Conservation (phyloP, 164 flowering plant genomes). For the Dillenia suffruticosa region DNA sequence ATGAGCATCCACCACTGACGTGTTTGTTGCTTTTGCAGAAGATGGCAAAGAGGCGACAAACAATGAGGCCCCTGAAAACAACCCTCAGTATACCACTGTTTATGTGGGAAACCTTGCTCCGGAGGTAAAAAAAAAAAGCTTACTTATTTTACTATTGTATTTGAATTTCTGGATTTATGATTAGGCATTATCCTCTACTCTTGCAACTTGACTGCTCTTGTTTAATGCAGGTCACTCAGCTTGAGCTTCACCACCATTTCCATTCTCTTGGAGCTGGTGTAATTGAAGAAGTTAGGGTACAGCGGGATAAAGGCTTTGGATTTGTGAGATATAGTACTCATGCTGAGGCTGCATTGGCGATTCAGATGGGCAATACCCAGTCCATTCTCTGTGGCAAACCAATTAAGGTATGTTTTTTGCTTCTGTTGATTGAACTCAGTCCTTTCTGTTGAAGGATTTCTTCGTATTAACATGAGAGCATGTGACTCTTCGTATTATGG, state of each 20-base stretch:
- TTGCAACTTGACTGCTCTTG: neutral
- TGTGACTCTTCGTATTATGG: no score
- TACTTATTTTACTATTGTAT: neutral
- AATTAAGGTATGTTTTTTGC: slow-evolving; percentile 58
- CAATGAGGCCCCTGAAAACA: slow-evolving; percentile 90
- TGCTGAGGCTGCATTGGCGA: slow-evolving; percentile 91
- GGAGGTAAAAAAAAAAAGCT: slow-evolving; percentile 43
- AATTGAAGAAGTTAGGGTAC: slow-evolving; percentile 94
- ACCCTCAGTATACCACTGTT: slow-evolving; percentile 88
- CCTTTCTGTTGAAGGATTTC: neutral
- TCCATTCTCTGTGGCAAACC: slow-evolving; percentile 68
- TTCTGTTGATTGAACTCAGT: neutral
- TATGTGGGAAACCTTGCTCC: slow-evolving; percentile 97
- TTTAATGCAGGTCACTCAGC: slow-evolving; percentile 67
- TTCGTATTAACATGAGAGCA: no score
- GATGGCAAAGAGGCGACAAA: slow-evolving; percentile 65
- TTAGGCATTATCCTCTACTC: no score
- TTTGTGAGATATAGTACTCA: slow-evolving; percentile 92
- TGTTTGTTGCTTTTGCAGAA: slow-evolving; percentile 40
- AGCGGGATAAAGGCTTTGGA: slow-evolving; percentile 97
- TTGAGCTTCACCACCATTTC: slow-evolving; percentile 93
- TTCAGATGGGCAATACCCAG: slow-evolving; percentile 85
- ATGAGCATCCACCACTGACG: no score
- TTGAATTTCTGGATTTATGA: no score
- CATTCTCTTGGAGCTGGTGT: slow-evolving; percentile 88